phyloP scores from a whole-genome alignment of 352 stramenopile genomes.

The Globisporangium barbulae region DNA sequence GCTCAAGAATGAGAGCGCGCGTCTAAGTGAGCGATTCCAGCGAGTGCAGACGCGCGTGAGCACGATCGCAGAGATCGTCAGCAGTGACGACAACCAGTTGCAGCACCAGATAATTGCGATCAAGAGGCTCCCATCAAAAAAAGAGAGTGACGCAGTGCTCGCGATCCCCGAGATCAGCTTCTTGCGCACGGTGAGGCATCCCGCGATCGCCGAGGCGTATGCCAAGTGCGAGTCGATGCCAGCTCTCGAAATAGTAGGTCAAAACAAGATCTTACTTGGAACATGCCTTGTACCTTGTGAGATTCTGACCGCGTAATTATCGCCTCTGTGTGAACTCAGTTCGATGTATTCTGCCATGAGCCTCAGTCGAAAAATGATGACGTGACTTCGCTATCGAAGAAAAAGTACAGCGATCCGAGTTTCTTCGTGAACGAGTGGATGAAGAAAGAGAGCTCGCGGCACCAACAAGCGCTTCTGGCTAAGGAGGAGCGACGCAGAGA shows the following conservation, averaged over 20 bases:
- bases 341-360: slow-evolving; percentile 33
- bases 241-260: slow-evolving; percentile 37
- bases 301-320: background rate
- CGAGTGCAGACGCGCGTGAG: slow-evolving; percentile 32
- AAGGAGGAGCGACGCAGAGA: slow-evolving; percentile 28
- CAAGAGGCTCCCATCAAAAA: slow-evolving; percentile 18
- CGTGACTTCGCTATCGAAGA: slow-evolving; percentile 23
- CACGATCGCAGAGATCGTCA: slow-evolving; percentile 25
- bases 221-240: slow-evolving; percentile 37
- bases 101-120: slow-evolving; percentile 16
- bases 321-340: slow-evolving; percentile 12
- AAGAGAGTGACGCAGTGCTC: slow-evolving; percentile 26
- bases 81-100: background rate
- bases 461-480: slow-evolving; percentile 30
- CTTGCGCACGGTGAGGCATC: slow-evolving; percentile 11
- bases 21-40: slow-evolving; percentile 26
- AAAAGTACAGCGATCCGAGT: slow-evolving; percentile 57
- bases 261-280: background rate
- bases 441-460: slow-evolving; percentile 32
- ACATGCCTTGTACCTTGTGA: background rate
- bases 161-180: slow-evolving; percentile 17
- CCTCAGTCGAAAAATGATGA: background rate
- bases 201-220: slow-evolving; percentile 25
- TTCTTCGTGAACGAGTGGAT: slow-evolving; percentile 67
- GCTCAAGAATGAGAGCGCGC: slow-evolving; percentile 34